Evolutionary conservation across 2,329 filamentous ascomycete species (phyloP).

Genomic region (Fusarium praegraminearum): DNA sequence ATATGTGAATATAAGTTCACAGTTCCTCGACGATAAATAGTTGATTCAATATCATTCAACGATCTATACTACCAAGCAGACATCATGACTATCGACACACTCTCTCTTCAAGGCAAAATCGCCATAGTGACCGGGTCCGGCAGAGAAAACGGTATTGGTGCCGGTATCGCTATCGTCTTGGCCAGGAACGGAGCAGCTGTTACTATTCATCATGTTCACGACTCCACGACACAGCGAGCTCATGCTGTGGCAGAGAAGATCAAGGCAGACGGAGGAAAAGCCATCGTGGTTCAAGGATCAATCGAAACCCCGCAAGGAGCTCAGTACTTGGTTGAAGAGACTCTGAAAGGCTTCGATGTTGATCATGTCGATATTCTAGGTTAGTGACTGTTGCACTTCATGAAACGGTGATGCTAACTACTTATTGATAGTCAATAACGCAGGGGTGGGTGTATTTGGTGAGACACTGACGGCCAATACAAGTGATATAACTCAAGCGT

Average conservation of each 20-base stretch:
- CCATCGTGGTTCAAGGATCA: constrained; percentile 51
- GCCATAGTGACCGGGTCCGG: constrained; percentile 61
- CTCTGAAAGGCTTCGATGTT: constrained; percentile 50
- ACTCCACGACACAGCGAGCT: constrained; percentile 49
- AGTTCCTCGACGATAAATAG: neutral
- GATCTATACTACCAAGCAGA: neutral
- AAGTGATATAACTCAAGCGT: constrained; percentile 45
- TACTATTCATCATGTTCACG: constrained; percentile 55
- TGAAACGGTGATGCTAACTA: neutral
- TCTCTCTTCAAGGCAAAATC: constrained; percentile 56
- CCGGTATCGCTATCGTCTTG: constrained; percentile 54
- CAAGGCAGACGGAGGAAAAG: constrained; percentile 47
- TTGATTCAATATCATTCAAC: neutral
- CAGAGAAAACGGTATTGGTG: constrained; percentile 58
- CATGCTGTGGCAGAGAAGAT: constrained; percentile 48
- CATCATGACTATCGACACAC: constrained; percentile 50
- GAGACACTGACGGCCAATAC: constrained; percentile 36
- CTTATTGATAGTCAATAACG: constrained; percentile 60
- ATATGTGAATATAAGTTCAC: neutral
- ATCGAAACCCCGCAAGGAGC: constrained; percentile 50
- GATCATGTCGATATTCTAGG: constrained; percentile 58
- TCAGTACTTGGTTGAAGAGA: constrained; percentile 50
- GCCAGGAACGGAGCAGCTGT: constrained; percentile 58
- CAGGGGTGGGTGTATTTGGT: constrained; percentile 42
- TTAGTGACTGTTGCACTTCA: constrained; percentile 7